Percentiles rank a stretch among this genome's conserved stretches.
Evolutionary conservation across 2,329 filamentous ascomycete genomes (phyloP).

Genomic region (Colletotrichum sp.): DNA sequence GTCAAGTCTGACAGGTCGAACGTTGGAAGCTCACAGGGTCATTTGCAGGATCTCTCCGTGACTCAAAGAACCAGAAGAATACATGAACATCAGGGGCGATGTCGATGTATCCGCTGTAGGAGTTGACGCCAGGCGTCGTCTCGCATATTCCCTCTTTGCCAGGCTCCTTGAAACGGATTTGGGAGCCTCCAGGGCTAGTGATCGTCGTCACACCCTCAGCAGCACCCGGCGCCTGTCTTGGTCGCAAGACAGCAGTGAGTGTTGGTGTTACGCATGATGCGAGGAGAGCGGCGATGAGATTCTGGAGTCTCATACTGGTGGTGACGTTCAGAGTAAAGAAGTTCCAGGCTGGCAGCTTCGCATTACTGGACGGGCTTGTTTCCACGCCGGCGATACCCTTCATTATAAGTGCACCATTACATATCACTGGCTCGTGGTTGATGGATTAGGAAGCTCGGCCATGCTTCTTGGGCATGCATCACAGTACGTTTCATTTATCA

Average conservation of each 20-base stretch:
- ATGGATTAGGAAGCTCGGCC: neutral
- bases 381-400: neutral
- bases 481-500: neutral
- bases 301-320: neutral
- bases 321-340: neutral
- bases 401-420: neutral
- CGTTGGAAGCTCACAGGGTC: neutral
- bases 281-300: neutral
- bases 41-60: neutral
- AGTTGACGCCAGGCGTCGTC: slow-evolving; percentile 2
- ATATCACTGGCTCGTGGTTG: neutral
- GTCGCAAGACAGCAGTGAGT: neutral
- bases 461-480: neutral
- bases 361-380: neutral
- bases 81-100: neutral
- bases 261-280: neutral
- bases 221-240: neutral
- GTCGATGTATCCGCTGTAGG: slow-evolving; percentile 1
- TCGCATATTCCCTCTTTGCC: neutral
- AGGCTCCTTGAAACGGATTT: neutral
- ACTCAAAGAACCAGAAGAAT: slow-evolving; percentile 12
- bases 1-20: neutral
- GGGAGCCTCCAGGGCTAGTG: neutral
- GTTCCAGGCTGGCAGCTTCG: neutral
- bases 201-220: neutral